These are phyloP conservation scores for Arthonia radiata DNA, from an alignment of 495 filamentous ascomycete genomes.

Conservation along the genomic window DNA sequence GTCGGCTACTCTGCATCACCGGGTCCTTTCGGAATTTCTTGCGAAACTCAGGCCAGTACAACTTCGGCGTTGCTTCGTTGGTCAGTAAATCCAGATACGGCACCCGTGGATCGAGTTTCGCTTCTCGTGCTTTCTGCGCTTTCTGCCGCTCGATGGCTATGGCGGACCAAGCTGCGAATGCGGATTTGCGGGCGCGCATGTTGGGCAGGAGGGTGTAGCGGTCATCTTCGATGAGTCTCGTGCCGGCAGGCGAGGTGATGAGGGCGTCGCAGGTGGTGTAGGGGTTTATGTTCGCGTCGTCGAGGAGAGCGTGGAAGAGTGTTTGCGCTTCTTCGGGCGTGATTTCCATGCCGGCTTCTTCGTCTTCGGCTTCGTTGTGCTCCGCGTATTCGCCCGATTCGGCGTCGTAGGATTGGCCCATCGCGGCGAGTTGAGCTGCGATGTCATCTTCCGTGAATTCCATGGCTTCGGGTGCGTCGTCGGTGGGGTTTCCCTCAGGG, in stretches of 20 bases:
- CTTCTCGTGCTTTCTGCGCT: conserved; percentile 53
- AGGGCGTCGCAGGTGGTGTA: conserved; percentile 82
- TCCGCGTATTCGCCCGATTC: conserved; percentile 37
- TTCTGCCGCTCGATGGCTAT: conserved; percentile 45
- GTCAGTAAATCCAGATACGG: conserved; percentile 66
- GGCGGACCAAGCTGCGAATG: conserved; percentile 57
- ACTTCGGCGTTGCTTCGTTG: conserved; percentile 56
- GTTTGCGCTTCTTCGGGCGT: conserved; percentile 16
- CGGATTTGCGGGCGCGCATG: conserved; percentile 58
- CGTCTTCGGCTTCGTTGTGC: conserved; percentile 29
- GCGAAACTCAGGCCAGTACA: conserved; percentile 94
- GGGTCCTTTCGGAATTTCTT: conserved; percentile 64
- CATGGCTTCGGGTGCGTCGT: too few relatives aligned
- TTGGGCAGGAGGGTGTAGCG: conserved; percentile 63
- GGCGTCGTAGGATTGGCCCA: conserved; percentile 54
- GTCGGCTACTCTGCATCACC: conserved; percentile 49
- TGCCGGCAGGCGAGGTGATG: conserved; percentile 52
- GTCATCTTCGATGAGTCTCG: conserved; percentile 64
- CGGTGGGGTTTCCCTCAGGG: conserved; percentile 16
- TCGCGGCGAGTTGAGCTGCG: conserved; percentile 66
- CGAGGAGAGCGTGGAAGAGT: conserved; percentile 66
- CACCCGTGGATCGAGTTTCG: conserved; percentile 49
- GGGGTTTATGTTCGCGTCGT: conserved; percentile 59
- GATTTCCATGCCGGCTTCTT: conserved; percentile 45
- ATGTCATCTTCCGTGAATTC: conserved; percentile 95